These are phyloP conservation scores for Phoma sp. DNA, from an alignment of 2,329 filamentous ascomycete genomes.

Conservation along the genomic window DNA sequence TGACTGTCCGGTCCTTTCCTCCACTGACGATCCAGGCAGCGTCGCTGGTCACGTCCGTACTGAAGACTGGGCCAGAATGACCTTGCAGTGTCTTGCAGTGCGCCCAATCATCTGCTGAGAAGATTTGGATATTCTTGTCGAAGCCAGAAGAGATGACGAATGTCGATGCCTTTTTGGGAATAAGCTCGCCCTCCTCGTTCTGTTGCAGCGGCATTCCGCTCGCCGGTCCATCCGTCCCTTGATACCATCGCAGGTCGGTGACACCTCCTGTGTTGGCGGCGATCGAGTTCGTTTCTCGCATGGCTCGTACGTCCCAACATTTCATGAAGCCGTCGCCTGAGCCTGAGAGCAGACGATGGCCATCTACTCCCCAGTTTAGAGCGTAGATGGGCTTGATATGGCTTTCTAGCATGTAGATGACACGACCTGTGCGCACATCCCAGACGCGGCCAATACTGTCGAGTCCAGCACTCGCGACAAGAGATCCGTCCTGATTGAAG, in stretches of 20 bases:
- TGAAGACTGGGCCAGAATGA: slow-evolving; percentile 90
- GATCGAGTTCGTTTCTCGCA: slow-evolving; percentile 81
- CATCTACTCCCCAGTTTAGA: slow-evolving; percentile 90
- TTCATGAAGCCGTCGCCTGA: slow-evolving; percentile 96
- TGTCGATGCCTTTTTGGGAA: slow-evolving; percentile 85
- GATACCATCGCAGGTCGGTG: slow-evolving; percentile 92
- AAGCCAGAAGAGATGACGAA: slow-evolving; percentile 93
- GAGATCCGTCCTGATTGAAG: slow-evolving; percentile 90
- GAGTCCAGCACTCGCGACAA: slow-evolving; percentile 88
- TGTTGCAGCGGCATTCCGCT: slow-evolving; percentile 66
- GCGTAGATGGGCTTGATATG: slow-evolving; percentile 94
- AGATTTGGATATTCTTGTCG: slow-evolving; percentile 94
- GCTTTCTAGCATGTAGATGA: slow-evolving; percentile 93
- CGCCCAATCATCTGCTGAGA: slow-evolving; percentile 95
- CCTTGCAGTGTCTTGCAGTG: slow-evolving; percentile 86
- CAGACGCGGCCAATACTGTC: slow-evolving; percentile 96
- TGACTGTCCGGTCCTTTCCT: slow-evolving; percentile 92
- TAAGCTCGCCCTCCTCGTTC: slow-evolving; percentile 68
- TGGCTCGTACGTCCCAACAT: slow-evolving; percentile 95
- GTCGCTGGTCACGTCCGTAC: slow-evolving; percentile 85
- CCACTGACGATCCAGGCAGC: slow-evolving; percentile 93
- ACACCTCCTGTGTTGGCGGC: slow-evolving; percentile 92
- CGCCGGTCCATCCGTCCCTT: slow-evolving; percentile 78
- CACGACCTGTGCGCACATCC: slow-evolving; percentile 91
- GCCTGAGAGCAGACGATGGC: slow-evolving; percentile 89